Percentiles rank a stretch among this genome's conserved stretches.
These are phyloP conservation scores for Chenopodium suecicum DNA, from an alignment of 148 eudicot genomes.

Conservation along the genomic window DNA sequence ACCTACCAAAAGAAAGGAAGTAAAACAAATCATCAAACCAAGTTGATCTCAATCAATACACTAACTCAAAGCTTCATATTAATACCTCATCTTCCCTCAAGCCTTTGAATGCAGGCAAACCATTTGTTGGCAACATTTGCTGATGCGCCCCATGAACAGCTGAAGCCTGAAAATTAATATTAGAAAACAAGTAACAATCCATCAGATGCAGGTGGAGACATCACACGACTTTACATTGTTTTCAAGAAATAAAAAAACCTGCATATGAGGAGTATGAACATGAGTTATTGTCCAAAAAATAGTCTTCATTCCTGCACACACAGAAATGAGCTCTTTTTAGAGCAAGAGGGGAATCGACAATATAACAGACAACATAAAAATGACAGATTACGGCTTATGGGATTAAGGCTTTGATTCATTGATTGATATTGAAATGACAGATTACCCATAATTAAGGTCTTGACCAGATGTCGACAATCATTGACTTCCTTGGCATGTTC, in stretches of 20 bases:
- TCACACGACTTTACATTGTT: neutral
- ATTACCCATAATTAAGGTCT: conserved; percentile 92
- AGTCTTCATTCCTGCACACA: conserved; percentile 89
- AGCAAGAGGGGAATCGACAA: neutral
- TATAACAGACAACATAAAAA: neutral
- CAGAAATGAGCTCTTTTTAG: neutral
- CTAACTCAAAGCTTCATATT: neutral
- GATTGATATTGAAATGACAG: neutral
- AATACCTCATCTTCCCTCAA: conserved; percentile 96
- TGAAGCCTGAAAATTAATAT: conserved; percentile 48
- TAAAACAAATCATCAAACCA: neutral
- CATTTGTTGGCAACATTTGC: conserved; percentile 67
- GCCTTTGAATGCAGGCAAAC: conserved; percentile 74
- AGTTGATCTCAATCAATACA: conserved; percentile 6
- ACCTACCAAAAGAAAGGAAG: conserved; percentile 44
- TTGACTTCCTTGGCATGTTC: conserved; percentile 93
- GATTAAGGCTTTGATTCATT: too few relatives aligned
- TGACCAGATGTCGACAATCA: conserved; percentile 91
- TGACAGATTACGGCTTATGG: conserved; percentile 30
- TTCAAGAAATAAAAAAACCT: conserved; percentile 41
- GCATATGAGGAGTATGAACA: conserved; percentile 86
- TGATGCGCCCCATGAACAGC: conserved; percentile 79
- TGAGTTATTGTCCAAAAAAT: conserved; percentile 98
- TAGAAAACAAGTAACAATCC: conserved; percentile 9
- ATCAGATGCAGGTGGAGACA: conserved; percentile 5